Evolutionary conservation across 306 rosid genomes (phyloP), one percentile per base, ranked within the genome.

Genomic region (Acacia crassicarpa): DNA sequence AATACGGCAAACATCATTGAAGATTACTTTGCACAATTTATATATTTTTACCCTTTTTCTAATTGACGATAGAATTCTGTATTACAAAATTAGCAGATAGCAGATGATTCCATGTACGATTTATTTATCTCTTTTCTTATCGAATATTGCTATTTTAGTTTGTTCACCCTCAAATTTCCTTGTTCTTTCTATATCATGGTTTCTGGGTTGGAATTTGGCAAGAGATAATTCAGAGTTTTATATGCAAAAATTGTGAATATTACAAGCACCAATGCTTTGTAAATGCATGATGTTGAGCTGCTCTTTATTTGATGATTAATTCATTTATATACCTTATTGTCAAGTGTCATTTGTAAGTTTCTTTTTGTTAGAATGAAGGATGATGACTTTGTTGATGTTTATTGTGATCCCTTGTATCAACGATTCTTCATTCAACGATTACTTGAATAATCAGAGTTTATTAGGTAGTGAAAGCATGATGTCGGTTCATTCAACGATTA

Each of bases 241-340:
- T 87, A 72, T 95, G 99, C 72, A 85, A 91, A 88, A 95, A 93
- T 87, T 93, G 99, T 41, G 84, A 89, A 74, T 70, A 72, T 84
- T 85, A 90, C 61, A 89, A 83, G 85, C 98, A 95, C 77, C 98
- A 95, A 86, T 95, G 99, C 90, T 93, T 86, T 84, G 92, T 74
- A 75, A 92, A 62, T 10, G n/a, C 49, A 45, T 70, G 63, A 45
- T 54, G 73, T 33, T 49, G 71, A 48, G 32, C 15, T 77, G 12
- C 62, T 79, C 61, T 76, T 30, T 69, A 56, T 22, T 23, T 78
- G 65, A 72, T 80, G 40, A 72, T 80, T 74, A 27, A 45, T 33
- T 33, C 38, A 56, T 48, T 22, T 59, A 22, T 59, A 33, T 33
- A 33, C 10, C 16, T 59, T 59, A 33, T 32, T 2, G 5, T 72